phyloP scores from a whole-genome alignment of 2,329 filamentous ascomycete genomes.

The Xylariaceae sp. region DNA sequence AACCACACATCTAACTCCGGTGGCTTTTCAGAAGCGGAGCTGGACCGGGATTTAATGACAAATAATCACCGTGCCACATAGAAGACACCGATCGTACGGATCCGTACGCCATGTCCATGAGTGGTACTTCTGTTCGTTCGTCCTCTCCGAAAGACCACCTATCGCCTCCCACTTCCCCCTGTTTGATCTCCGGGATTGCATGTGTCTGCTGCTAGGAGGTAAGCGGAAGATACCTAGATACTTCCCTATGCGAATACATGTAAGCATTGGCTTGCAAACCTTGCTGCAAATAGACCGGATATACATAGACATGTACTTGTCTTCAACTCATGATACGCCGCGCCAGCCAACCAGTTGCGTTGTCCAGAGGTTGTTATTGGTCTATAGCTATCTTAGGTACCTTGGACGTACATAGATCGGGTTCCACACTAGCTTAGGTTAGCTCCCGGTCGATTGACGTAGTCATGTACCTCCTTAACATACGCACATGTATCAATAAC shows the following conservation, averaged over 20 bases:
- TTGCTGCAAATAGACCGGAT: no score
- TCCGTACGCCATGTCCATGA: background rate
- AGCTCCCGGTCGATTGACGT: slow-evolving; percentile 22
- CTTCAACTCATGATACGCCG: background rate
- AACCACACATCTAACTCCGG: slow-evolving; percentile 19
- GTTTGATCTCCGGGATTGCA: background rate
- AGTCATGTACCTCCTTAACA: no score
- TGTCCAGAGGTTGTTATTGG: background rate
- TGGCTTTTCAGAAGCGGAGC: slow-evolving; percentile 9
- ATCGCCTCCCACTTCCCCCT: background rate
- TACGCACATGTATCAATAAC: no score
- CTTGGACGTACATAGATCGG: slow-evolving; percentile 1
- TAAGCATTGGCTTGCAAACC: no score
- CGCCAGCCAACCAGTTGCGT: no score
- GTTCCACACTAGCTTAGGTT: slow-evolving; percentile 14
- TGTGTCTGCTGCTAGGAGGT: no score
- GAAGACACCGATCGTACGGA: background rate
- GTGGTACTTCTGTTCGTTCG: background rate
- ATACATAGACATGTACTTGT: no score
- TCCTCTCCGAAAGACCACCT: background rate
- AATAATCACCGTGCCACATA: slow-evolving; percentile 4
- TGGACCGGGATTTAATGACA: slow-evolving; percentile 10
- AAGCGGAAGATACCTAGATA: no score
- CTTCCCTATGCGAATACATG: no score
- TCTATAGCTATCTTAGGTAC: no score